Evolutionary conservation across 116 monocot species (phyloP), one percentile per base, ranked within the genome.

Genomic region (Trichopus zeylanicus): DNA sequence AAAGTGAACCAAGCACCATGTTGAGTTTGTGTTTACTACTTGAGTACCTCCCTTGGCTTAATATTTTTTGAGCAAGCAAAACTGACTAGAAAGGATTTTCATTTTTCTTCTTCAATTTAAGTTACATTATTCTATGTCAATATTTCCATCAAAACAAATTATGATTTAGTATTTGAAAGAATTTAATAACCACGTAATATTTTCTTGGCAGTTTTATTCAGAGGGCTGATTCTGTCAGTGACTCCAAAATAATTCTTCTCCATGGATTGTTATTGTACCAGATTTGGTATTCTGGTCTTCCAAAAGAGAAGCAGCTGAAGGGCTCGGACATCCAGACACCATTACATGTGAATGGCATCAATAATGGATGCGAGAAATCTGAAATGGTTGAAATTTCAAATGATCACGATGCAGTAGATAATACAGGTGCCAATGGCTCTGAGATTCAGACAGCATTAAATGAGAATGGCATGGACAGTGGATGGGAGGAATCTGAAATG

Each of bases 211-310:
- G 86, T 62, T 78, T 91, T 65, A 59, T 75, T 25, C 61, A 70
- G 20, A 70, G 80, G 48, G 22, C 7, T 53, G 59, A 71, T 32
- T 53, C 64, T 60, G 28, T 51, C 59, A 73, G 46, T 31, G 80
- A 78, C 24, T 80, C 91, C 68, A 76, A 46, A 25, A 31, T 77
- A 48, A 75, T 79, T 46, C 68, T 90, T 24, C 56, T 90, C 30
- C 69, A 90, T 76, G 89, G 89, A 25, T 48, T 90, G 71, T 57
- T 75, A 57, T 66, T 75, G 29, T 90, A 78, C 69, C 76, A 85
- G 48, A 57, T 79, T 0, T 90, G 89, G 89, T 90, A 90, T 64
- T 68, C 76, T 62, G 63, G 62, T 56, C 73, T 90, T 38, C 85
- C 84, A 9, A 60, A 73, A 20, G 78, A 78, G 46, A 73, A 81